Base-by-base conservation (phyloP, 1,284 basidiomycete species). In the Inonotus hispidus region DNA sequence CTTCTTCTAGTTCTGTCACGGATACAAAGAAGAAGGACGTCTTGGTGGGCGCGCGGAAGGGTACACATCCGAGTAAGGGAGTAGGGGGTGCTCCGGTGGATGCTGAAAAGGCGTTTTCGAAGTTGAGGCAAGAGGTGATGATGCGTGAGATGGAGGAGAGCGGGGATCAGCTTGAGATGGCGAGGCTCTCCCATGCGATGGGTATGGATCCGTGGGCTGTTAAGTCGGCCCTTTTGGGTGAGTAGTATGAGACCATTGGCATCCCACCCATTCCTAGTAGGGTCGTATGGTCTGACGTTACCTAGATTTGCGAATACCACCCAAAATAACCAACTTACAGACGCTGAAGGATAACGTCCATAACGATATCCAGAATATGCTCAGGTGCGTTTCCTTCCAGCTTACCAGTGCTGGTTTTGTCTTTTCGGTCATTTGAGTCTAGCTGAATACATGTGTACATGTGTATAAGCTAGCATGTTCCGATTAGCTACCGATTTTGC, bases 391-490 rank as follows among this genome's bases (percentile, higher is more conserved):
- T 32, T 39, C 47, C 2, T 16, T 43, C 41, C 7, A 32, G 3
- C 32, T 3, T 32, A 32, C 1, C 41, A 7, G 16, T 43, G 6
- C 13, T n/a, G n/a, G 16, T 7, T 14, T 10, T 43, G 41, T 43
- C 19, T 14, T 5, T 21, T n/a, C 0, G 19, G 13, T 39, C 7
- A 39, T 11, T 39, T 11, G 7, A n/a, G 13, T 11, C 11, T 11
- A 43, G 16, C 41, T 43, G 41, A 43, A 43, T n/a, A 3, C 7
- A 27, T 7, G 50, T 27, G 43, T n/a, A 27, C 19, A 27, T 27
- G 43, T 35, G 27, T 56, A 61, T 56, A 63, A 63, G 62, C 47
- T 60, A 63, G 62, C 41, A 63, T 63, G 62, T 57, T 35, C 37
- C 62, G 58, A 21, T 25, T 63, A 4, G 62, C 62, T 23, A 21